Base-by-base conservation (phyloP, 2,329 filamentous ascomycete species). In the Arthrobotrys sinensis region DNA sequence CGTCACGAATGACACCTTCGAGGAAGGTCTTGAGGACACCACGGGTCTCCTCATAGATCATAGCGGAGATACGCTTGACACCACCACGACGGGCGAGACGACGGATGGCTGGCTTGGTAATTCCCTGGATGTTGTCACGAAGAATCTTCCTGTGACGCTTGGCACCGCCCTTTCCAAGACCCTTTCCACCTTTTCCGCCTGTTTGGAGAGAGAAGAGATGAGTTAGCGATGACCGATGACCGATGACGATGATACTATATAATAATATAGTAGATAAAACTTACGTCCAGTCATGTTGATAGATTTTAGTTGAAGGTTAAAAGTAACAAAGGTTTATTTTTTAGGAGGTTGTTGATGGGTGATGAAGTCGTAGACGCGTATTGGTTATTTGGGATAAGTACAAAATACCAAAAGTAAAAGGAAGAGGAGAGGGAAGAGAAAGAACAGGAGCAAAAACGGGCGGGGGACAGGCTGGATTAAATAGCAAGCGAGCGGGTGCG, bases 51-150 rank as follows among this genome's bases (percentile, higher is more conserved):
- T 92, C 91, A 88, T 92, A 92, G 86, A 92, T 92, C 90, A 92
- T 96, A 86, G 94, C 94, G 84, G 94, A 97, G 85, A 97, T 97
- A 97, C 94, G 94, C 93, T 97, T 97, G 90, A 97, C 94, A 94
- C 94, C 94, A 87, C 94, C 94, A 96, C 94, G 94, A 88, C 94
- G 94, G 82, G 94, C 94, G 86, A 97, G 94, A 96, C 94, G 94
- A 84, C 94, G 92, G 87, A 97, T 97, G 84, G 94, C 94, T 84
- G 94, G 94, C 92, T 97, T 97, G 85, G 94, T 97, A 85, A 97
- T 97, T 88, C 94, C 94, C 89, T 97, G 94, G 85, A 97, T 97
- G 92, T 97, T 97, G 92, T 97, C 94, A 88, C 94, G 93, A 87
- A 97, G 90, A 89, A 97, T 97, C 93, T 97, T 97, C 85, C 95